Base-by-base conservation (phyloP, 2,329 filamentous ascomycete genomes). In the Teratosphaeria viscida region DNA sequence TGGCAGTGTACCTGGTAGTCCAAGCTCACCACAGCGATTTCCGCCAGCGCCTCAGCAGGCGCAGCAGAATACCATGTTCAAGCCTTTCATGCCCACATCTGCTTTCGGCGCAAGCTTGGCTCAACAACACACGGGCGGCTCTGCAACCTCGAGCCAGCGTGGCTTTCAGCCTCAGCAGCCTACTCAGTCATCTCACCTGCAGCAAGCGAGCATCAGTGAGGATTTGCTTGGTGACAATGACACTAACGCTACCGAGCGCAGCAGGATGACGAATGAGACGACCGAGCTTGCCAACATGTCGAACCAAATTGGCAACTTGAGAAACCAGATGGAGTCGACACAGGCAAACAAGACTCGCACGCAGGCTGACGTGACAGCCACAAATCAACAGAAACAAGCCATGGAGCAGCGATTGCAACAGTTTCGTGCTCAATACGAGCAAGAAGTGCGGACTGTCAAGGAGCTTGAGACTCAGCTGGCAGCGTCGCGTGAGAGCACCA, bases 221-320 rank as follows among this genome's bases (percentile, higher is more conserved):
- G 94, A 97, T 73, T 81, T 97, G 7, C 81, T 99, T n/a, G 90
- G 89, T 16, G 92, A 96, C 67, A 87, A 86, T 64, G 92, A 97
- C 65, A 65, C 68, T 8, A 64, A 66, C 56, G 88, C 88, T 1
- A 91, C 95, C 69, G 85, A 92, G 59, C 92, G 87, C 75, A 94
- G 88, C 73, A 95, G 89, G 72, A 79, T 97, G 29, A 94, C 88
- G 0, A 87, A 86, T 64, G 94, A 99, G 71, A 94, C 92, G 2
- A 87, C 89, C 0, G 94, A 99, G 73, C 81, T 99, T 60, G 94
- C 92, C 57, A 97, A 99, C 71, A 81, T 99, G 66, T 96, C 92
- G 0, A 97, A 95, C 72, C 94, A 97, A 73, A 90, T 99, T 64
- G 87, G 90, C 35, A 92, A 89, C 2, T 77, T 99, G 59, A 88